Conservation (phyloP, 257 asterid species). For the Fraxinus americana region DNA sequence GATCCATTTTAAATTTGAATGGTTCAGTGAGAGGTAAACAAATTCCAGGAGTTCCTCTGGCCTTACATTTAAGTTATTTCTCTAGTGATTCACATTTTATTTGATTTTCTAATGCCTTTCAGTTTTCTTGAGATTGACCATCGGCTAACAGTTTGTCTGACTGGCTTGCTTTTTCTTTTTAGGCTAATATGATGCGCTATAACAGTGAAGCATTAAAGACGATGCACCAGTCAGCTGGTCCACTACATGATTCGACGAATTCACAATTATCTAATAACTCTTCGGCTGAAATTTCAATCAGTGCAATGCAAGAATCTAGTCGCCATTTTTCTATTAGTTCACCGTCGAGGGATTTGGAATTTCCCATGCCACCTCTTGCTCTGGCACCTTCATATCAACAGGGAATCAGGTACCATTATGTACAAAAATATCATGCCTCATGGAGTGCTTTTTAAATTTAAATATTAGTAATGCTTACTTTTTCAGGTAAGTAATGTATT, state of each 20-base stretch:
- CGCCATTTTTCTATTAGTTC: conserved; percentile 47
- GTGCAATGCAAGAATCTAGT: conserved; percentile 40
- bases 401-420: conserved; percentile 62
- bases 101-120: conserved; percentile 10
- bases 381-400: conserved; percentile 72
- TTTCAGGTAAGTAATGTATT: not conserved
- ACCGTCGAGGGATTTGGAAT: conserved; percentile 59
- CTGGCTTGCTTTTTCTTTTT: conserved; percentile 26
- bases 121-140: conserved; percentile 8
- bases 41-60: not conserved
- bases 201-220: conserved; percentile 63
- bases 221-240: conserved; percentile 49
- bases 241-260: conserved; percentile 35
- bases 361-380: conserved; percentile 95
- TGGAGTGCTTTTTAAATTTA: not conserved
- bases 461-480: not conserved
- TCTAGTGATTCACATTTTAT: conserved; percentile 6
- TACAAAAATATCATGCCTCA: conserved; percentile 1
- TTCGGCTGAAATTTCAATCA: conserved; percentile 31
- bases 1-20: not conserved
- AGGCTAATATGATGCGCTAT: conserved; percentile 80
- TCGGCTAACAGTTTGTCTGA: conserved; percentile 21
- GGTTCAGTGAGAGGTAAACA: not conserved
- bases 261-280: conserved; percentile 40
- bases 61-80: conserved; percentile 4